Evolutionary conservation across 2,329 filamentous ascomycete species (phyloP), one percentile per base, ranked within the genome.

Genomic region (Cladorrhinum sp.): DNA sequence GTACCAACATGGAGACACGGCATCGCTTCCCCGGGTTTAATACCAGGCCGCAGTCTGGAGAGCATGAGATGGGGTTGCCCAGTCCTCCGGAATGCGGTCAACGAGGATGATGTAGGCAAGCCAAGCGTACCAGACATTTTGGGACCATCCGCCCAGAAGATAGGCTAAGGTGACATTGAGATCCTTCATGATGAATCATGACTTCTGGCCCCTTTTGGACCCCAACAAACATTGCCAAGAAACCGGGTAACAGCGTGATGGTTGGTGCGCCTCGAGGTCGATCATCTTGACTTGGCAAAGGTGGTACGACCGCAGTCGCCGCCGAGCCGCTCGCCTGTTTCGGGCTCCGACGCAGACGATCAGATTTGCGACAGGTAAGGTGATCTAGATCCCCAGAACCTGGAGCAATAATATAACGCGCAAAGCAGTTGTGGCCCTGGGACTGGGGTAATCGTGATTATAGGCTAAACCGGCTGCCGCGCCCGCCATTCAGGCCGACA

Each of bases 1-100:
- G 36, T 58, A 39, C 26, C 39, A 56, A 55, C 51, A 52, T 58
- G 60, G 58, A 62, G 60, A 64, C 42, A 20, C 64, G 64, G 64
- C 62, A 64, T 62, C 53, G 28, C 23, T 42, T 55, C 36, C 56
- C 64, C 55, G 59, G 58, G 50, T 53, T 64, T 65, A 62, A 59
- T 65, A 62, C 59, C 57, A 64, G 39, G 55, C 62, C 59, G 60
- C 53, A 28, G 21, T 54, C 51, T 63, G 24, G n/a, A n/a, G n/a
- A n/a, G n/a, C n/a, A n/a, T n/a, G n/a, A n/a, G n/a, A n/a, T n/a
- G n/a, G 33, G 59, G 56, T 48, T 52, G 60, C 26, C 62, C 62
- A 62, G 60, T 16, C 55, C 60, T 57, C 58, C 55, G 62, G 60
- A 20, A 60, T 55, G 60, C 39, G 60, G 62, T 61, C 58, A 48